phyloP scores from a whole-genome alignment of 257 asterid genomes.

The Avicennia marina region DNA sequence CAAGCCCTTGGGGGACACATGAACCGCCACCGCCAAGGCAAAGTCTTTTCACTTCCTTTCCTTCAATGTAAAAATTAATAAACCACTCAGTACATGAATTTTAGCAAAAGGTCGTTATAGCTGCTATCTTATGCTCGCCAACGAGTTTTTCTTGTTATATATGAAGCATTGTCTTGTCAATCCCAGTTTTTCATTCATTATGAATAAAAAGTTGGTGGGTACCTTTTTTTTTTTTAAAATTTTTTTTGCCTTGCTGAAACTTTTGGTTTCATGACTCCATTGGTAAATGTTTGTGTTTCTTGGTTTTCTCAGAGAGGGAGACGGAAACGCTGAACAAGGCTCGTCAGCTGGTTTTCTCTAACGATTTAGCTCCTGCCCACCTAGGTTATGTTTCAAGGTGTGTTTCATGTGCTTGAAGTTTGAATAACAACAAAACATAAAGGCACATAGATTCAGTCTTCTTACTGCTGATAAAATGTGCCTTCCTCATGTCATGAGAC shows the following conservation, averaged over 20 bases:
- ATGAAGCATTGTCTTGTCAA: too few relatives aligned
- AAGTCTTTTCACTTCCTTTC: slow-evolving; percentile 14
- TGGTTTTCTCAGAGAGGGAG: slow-evolving; percentile 69
- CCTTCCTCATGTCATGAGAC: too few relatives aligned
- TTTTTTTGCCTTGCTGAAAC: not conserved
- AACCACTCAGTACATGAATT: slow-evolving; percentile 8
- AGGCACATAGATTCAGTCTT: too few relatives aligned
- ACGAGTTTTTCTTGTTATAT: too few relatives aligned
- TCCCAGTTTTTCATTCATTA: too few relatives aligned
- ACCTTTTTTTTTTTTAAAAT: not conserved
- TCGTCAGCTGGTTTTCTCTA: slow-evolving; percentile 81
- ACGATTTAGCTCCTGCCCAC: slow-evolving; percentile 63
- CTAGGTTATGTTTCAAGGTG: slow-evolving; percentile 52
- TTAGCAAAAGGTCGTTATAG: too few relatives aligned
- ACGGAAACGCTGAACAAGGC: slow-evolving; percentile 93
- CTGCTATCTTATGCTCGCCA: too few relatives aligned
- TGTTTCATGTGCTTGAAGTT: too few relatives aligned
- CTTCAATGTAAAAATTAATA: too few relatives aligned
- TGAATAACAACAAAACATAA: too few relatives aligned
- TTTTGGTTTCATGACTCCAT: not conserved
- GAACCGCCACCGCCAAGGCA: slow-evolving; percentile 99
- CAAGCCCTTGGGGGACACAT: slow-evolving; percentile 99
- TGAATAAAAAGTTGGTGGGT: too few relatives aligned
- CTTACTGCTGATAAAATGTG: too few relatives aligned
- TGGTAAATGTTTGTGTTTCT: not conserved